These are phyloP conservation scores for Nepenthes mirabilis DNA, from an alignment of 148 eudicot genomes.

Conservation along the genomic window DNA sequence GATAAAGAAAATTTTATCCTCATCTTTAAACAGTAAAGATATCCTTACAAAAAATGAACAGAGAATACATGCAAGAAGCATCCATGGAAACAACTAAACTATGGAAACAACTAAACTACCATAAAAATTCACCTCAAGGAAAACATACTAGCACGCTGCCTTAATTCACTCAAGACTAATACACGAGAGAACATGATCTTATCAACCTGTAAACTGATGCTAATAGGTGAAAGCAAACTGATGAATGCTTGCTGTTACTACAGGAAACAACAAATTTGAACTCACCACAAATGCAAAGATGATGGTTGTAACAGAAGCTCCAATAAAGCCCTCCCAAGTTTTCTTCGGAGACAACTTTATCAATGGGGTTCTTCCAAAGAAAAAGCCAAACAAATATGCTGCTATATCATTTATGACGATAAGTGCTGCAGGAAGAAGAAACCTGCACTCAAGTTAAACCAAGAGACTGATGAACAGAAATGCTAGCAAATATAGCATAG, in stretches of 20 bases:
- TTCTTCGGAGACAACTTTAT: conserved; percentile 95
- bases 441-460: conserved; percentile 43
- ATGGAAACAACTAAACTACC: too few relatives aligned
- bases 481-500: not conserved
- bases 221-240: too few relatives aligned
- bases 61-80: too few relatives aligned
- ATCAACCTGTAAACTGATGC: too few relatives aligned
- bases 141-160: too few relatives aligned
- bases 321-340: conserved; percentile 98
- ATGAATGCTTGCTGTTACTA: not conserved
- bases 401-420: conserved; percentile 93
- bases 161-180: too few relatives aligned
- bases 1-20: too few relatives aligned
- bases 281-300: conserved; percentile 85
- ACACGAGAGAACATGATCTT: too few relatives aligned
- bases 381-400: conserved; percentile 89
- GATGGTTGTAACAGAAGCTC: conserved; percentile 80
- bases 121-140: too few relatives aligned
- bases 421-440: conserved; percentile 97
- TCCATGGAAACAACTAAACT: too few relatives aligned
- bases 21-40: too few relatives aligned
- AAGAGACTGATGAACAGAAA: conserved; percentile 1
- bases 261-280: not conserved
- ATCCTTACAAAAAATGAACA: too few relatives aligned
- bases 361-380: conserved; percentile 93